A percentile compares a stretch with the other conserved stretches of the same genome.
Evolutionary conservation across 495 filamentous ascomycete genomes (phyloP).

Genomic region (Penicillium taxi): DNA sequence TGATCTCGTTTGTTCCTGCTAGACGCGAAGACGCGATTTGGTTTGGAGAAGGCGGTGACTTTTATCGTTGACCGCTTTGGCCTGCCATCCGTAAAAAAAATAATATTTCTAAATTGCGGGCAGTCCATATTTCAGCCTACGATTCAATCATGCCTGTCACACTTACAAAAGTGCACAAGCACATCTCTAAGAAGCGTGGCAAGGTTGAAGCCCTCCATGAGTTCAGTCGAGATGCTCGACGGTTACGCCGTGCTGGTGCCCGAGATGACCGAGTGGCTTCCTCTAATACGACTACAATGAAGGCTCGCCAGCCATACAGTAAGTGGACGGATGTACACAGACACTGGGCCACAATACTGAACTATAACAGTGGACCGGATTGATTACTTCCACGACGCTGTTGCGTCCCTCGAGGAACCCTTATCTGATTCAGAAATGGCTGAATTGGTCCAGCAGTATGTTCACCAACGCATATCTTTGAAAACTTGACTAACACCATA

Average conservation of each 20-base stretch:
- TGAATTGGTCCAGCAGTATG: conserved; percentile 55
- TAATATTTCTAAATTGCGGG: conserved; percentile 7
- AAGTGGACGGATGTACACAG: conserved; percentile 12
- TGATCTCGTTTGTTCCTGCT: conserved; percentile 21
- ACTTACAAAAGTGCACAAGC: conserved; percentile 72
- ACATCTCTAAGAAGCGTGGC: conserved; percentile 67
- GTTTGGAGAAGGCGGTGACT: conserved; percentile 21
- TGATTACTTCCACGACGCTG: conserved; percentile 59
- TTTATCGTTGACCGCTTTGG: conserved; percentile 12
- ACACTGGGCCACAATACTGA: conserved; percentile 3
- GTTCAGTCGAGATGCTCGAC: conserved; percentile 70
- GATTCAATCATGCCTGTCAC: conserved; percentile 57
- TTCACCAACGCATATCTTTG: not conserved
- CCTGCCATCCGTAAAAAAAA: conserved; percentile 17
- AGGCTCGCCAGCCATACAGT: conserved; percentile 62
- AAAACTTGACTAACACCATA: not conserved
- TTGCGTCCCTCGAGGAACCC: conserved; percentile 45
- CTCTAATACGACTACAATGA: conserved; percentile 52
- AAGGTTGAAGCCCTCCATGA: conserved; percentile 64
- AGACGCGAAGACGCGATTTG: conserved; percentile 24
- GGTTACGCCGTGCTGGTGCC: conserved; percentile 62
- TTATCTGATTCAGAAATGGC: conserved; percentile 53
- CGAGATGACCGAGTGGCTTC: conserved; percentile 70
- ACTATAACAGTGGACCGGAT: conserved; percentile 55
- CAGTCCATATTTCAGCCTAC: not conserved